Percentiles rank a stretch among this genome's conserved stretches.
Conservation (phyloP, 441 rosid species). For the Breynia disticha region DNA sequence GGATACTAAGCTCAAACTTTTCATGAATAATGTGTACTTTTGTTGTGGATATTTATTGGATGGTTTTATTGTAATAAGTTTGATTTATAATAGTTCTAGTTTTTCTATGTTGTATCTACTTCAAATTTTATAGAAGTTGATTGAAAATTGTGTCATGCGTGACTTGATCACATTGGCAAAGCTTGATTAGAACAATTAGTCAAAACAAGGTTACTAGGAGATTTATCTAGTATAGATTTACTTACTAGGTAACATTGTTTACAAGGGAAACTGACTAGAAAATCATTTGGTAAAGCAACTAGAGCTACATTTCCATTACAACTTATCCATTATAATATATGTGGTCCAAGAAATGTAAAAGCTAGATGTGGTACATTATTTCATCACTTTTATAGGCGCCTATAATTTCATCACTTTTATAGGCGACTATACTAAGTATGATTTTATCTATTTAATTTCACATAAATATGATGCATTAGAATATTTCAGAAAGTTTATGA, state of each 20-base stretch:
- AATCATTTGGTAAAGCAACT: too few species aligned
- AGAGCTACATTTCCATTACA: too few species aligned
- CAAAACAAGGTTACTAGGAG: background rate
- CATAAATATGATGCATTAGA: background rate
- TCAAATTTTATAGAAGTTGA: background rate
- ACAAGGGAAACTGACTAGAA: background rate
- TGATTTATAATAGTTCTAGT: background rate
- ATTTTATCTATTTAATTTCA: background rate
- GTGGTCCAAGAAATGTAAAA: too few species aligned
- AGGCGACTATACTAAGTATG: background rate
- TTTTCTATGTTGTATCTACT: background rate
- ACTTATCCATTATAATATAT: too few species aligned
- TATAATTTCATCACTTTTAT: background rate
- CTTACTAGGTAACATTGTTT: background rate
- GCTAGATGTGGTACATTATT: background rate
- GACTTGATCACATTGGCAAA: background rate
- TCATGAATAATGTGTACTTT: too few species aligned
- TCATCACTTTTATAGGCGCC: background rate
- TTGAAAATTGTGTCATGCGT: background rate
- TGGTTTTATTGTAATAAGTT: background rate
- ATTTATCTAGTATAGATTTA: background rate
- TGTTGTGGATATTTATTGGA: background rate
- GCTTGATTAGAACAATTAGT: background rate
- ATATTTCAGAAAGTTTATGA: background rate
- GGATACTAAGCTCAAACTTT: too few species aligned